Evolutionary conservation across 306 rosid species (phyloP).

Genomic region (Bauhinia variegata): DNA sequence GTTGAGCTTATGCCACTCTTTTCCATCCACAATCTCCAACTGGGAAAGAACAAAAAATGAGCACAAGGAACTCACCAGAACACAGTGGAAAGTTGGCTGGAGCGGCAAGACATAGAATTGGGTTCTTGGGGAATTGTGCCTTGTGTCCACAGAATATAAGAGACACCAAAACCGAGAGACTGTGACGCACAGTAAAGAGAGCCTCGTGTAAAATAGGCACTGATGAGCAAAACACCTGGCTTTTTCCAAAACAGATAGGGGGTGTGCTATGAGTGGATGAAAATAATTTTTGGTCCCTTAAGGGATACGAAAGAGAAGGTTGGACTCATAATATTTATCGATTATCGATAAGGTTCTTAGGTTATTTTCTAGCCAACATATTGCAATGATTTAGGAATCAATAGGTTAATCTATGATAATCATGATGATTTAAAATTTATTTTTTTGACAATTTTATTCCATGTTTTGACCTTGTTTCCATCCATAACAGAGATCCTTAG

Average conservation of each 20-base stretch:
- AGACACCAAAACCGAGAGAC: slow-evolving; percentile 27
- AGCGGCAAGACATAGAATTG: slow-evolving; percentile 35
- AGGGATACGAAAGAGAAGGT: slow-evolving; percentile 58
- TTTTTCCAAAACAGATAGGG: slow-evolving; percentile 79
- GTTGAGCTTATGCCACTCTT: neutral
- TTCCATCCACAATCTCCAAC: neutral
- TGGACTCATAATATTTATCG: slow-evolving; percentile 33
- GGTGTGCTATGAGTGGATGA: slow-evolving; percentile 72
- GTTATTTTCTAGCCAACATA: neutral
- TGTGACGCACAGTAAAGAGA: slow-evolving; percentile 20
- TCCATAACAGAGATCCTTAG: neutral
- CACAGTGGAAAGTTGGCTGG: slow-evolving; percentile 41
- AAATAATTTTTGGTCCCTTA: slow-evolving; percentile 56
- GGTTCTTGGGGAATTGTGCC: slow-evolving; percentile 33
- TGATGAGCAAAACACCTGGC: slow-evolving; percentile 54
- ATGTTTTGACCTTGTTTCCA: slow-evolving; percentile 14
- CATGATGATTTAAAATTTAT: neutral
- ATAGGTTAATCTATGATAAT: neutral
- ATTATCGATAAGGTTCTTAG: slow-evolving; percentile 45
- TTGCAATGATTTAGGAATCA: neutral
- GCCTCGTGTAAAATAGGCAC: slow-evolving; percentile 42
- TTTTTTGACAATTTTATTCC: too few relatives aligned
- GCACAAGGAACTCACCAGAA: slow-evolving; percentile 47
- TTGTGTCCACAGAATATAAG: slow-evolving; percentile 23
- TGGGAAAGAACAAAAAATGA: neutral